A percentile compares a stretch with the other conserved stretches of the same genome.
Evolutionary conservation across 2,329 filamentous ascomycete genomes (phyloP).

Genomic region (Penicillium oxalicum): DNA sequence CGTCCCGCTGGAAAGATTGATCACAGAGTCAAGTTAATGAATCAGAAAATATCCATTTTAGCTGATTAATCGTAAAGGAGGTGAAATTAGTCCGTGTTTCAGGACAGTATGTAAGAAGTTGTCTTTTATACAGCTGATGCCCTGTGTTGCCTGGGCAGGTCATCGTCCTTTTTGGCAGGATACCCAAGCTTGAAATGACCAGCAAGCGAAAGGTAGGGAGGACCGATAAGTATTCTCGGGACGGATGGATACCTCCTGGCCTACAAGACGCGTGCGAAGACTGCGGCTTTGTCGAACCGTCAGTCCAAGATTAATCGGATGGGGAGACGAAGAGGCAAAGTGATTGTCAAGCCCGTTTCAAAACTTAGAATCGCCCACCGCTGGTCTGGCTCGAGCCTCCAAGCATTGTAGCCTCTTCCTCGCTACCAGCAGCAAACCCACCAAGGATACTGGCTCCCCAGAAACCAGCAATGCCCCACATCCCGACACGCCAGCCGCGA

Average conservation of each 20-base stretch:
- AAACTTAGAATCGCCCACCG: slow-evolving; percentile 28
- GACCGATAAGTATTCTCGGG: too few relatives aligned
- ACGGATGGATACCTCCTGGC: too few relatives aligned
- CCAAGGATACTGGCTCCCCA: slow-evolving; percentile 47
- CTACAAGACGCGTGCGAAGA: too few relatives aligned
- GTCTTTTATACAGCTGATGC: slow-evolving; percentile 19
- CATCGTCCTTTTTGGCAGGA: slow-evolving; percentile 7
- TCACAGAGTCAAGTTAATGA: too few relatives aligned
- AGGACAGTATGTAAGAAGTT: slow-evolving; percentile 12
- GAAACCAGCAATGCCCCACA: slow-evolving; percentile 51
- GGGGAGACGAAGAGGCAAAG: too few relatives aligned
- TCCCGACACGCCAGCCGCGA: slow-evolving; percentile 52
- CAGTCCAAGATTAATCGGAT: too few relatives aligned
- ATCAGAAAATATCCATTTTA: too few relatives aligned
- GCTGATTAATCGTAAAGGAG: background rate
- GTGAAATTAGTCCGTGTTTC: slow-evolving; percentile 5
- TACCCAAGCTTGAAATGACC: too few relatives aligned
- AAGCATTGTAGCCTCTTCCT: slow-evolving; percentile 30
- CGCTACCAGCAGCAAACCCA: slow-evolving; percentile 29
- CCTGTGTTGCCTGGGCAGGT: slow-evolving; percentile 12
- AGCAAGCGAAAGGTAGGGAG: too few relatives aligned
- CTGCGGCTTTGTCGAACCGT: background rate
- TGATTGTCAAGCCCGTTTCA: background rate
- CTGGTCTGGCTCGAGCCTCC: slow-evolving; percentile 20
- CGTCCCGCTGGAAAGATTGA: too few relatives aligned